These are phyloP conservation scores for Phyllosticta citribraziliensis DNA, from an alignment of 2,329 filamentous ascomycete genomes.

Conservation along the genomic window DNA sequence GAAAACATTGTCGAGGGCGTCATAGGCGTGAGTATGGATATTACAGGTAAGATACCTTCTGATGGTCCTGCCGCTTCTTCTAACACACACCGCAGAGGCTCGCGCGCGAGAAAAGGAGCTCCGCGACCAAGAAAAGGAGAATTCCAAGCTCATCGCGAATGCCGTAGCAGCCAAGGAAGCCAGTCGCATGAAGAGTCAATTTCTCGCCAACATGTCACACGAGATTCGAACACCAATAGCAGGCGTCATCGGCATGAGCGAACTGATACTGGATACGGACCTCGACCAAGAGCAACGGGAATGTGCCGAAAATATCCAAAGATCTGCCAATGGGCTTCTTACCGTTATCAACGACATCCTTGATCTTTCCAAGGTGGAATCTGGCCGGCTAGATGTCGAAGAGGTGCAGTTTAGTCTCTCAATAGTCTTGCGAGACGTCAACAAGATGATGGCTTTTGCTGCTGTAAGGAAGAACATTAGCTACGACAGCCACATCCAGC, in stretches of 20 bases:
- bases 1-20: slow-evolving; percentile 56
- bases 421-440: slow-evolving; percentile 66
- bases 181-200: slow-evolving; percentile 69
- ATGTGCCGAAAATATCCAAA: slow-evolving; percentile 67
- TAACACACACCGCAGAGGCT: slow-evolving; percentile 37
- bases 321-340: slow-evolving; percentile 69
- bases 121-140: slow-evolving; percentile 56
- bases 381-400: slow-evolving; percentile 65
- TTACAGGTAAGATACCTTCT: slow-evolving; percentile 38
- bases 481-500: slow-evolving; percentile 56
- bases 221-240: slow-evolving; percentile 71
- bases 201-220: slow-evolving; percentile 73
- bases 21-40: slow-evolving; percentile 70
- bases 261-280: slow-evolving; percentile 59
- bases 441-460: slow-evolving; percentile 79
- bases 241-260: slow-evolving; percentile 71
- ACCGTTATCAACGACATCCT: slow-evolving; percentile 88
- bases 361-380: slow-evolving; percentile 81
- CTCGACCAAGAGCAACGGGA: slow-evolving; percentile 63
- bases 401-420: slow-evolving; percentile 71
- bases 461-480: slow-evolving; percentile 70
- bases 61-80: not conserved
- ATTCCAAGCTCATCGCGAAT: slow-evolving; percentile 60
- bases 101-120: slow-evolving; percentile 55
- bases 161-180: slow-evolving; percentile 72